A percentile compares a stretch with the other conserved stretches of the same genome.
phyloP scores from a whole-genome alignment of 805 yeast species.

The Suhomyces prunicola region DNA sequence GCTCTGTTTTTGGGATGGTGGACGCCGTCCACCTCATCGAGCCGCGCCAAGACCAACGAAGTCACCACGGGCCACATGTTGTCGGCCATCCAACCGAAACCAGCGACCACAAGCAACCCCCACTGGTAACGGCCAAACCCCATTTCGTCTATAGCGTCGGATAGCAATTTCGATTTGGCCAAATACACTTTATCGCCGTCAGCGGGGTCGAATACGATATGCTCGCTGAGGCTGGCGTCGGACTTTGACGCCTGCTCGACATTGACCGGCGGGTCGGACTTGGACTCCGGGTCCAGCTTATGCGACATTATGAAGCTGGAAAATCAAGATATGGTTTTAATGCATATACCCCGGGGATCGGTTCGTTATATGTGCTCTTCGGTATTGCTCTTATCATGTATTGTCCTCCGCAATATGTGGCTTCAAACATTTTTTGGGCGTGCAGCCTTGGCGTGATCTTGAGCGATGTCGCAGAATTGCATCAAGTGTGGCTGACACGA shows the following conservation, averaged over 20 bases:
- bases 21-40: slow-evolving; percentile 35
- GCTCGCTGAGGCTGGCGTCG: neutral
- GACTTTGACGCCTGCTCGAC: neutral
- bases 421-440: neutral
- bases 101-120: slow-evolving; percentile 24
- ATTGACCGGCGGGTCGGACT: neutral
- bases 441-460: neutral
- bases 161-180: slow-evolving; percentile 30
- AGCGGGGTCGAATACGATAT: slow-evolving; percentile 7
- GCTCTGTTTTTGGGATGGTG: slow-evolving; percentile 30
- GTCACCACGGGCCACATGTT: slow-evolving; percentile 41
- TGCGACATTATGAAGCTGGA: neutral
- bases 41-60: slow-evolving; percentile 27
- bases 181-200: slow-evolving; percentile 11
- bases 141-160: slow-evolving; percentile 34
- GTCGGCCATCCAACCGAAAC: slow-evolving; percentile 35
- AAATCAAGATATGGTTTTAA: neutral
- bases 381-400: neutral
- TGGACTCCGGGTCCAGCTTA: neutral
- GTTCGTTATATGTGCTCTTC: neutral
- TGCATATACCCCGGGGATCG: neutral
- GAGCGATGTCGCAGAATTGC: neutral
- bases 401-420: neutral
- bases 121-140: slow-evolving; percentile 31
- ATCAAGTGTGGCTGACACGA: neutral